phyloP scores from a whole-genome alignment of 2,329 filamentous ascomycete genomes.

The Aspergillus pseudonomiae region DNA sequence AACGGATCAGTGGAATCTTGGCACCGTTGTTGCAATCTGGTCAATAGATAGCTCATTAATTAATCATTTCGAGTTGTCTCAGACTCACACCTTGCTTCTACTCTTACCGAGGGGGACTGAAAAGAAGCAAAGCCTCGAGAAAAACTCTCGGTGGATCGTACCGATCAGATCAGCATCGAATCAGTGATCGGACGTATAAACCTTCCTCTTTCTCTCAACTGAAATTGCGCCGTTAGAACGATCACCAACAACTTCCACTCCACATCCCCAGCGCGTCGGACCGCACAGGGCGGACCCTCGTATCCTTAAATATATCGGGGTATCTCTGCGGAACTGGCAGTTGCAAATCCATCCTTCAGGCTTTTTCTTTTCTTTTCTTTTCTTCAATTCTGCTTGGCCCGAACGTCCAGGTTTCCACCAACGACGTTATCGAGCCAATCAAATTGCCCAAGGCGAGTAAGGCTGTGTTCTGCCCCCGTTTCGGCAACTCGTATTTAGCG shows the following conservation, averaged over 20 bases:
- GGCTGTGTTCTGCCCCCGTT: neutral
- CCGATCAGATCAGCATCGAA: neutral
- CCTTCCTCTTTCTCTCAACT: constrained; percentile 17
- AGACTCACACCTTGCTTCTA: neutral
- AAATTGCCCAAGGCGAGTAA: neutral
- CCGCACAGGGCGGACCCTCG: constrained; percentile 1
- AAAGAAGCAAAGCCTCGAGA: neutral
- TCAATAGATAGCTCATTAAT: constrained; percentile 2
- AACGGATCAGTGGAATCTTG: neutral
- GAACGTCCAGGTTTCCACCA: neutral
- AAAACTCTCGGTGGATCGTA: neutral
- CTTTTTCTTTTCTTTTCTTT: neutral
- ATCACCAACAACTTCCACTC: neutral
- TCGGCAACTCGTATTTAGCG: neutral
- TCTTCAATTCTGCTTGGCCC: too few relatives aligned
- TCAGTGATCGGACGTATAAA: constrained; percentile 11
- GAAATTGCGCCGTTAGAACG: neutral
- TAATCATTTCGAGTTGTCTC: neutral
- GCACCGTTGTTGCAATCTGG: constrained; percentile 9
- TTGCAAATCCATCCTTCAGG: neutral
- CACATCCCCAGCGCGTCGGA: constrained; percentile 5
- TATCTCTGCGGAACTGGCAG: neutral
- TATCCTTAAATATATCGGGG: constrained; percentile 1
- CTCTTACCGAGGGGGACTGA: neutral
- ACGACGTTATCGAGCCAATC: neutral